Conservation (phyloP, 2,329 filamentous ascomycete genomes). For the Claviceps africana region DNA sequence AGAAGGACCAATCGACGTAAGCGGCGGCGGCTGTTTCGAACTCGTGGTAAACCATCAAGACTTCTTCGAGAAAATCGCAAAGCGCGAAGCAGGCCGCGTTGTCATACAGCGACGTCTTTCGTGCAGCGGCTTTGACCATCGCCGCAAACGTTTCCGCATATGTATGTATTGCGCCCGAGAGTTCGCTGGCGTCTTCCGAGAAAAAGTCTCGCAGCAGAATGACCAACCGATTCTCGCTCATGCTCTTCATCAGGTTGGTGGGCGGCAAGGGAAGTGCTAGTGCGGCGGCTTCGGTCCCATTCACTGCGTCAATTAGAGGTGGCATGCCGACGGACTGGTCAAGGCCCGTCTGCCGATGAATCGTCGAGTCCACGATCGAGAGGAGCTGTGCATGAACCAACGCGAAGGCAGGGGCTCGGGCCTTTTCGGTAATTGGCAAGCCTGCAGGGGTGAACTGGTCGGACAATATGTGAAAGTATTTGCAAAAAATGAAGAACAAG, state of each 20-base stretch:
- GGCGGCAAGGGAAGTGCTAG: slow-evolving; percentile 49
- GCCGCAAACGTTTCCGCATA: slow-evolving; percentile 65
- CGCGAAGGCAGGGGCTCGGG: slow-evolving; percentile 61
- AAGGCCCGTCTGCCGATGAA: slow-evolving; percentile 56
- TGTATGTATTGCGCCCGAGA: slow-evolving; percentile 41
- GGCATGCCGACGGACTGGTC: slow-evolving; percentile 30
- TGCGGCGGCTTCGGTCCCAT: slow-evolving; percentile 50
- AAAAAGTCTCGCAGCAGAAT: slow-evolving; percentile 72
- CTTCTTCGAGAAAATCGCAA: slow-evolving; percentile 83
- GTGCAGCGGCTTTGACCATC: slow-evolving; percentile 59
- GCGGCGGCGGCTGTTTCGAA: slow-evolving; percentile 28
- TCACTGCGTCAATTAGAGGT: slow-evolving; percentile 29
- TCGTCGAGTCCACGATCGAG: slow-evolving; percentile 64
- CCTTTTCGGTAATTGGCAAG: slow-evolving; percentile 39
- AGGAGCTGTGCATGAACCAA: slow-evolving; percentile 73
- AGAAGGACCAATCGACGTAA: slow-evolving; percentile 68
- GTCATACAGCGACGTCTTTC: slow-evolving; percentile 66
- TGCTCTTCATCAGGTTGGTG: slow-evolving; percentile 57
- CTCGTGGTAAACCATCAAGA: slow-evolving; percentile 47
- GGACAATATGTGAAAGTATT: slow-evolving; percentile 69
- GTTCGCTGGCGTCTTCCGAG: slow-evolving; percentile 27
- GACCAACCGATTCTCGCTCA: slow-evolving; percentile 80
- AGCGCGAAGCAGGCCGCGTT: slow-evolving; percentile 75
- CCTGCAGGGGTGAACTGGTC: slow-evolving; percentile 54
- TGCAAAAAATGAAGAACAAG: slow-evolving; percentile 81